Percentiles rank a stretch among this genome's conserved stretches.
Conservation (phyloP, 2,329 filamentous ascomycete species). For the Orbilia quercus region DNA sequence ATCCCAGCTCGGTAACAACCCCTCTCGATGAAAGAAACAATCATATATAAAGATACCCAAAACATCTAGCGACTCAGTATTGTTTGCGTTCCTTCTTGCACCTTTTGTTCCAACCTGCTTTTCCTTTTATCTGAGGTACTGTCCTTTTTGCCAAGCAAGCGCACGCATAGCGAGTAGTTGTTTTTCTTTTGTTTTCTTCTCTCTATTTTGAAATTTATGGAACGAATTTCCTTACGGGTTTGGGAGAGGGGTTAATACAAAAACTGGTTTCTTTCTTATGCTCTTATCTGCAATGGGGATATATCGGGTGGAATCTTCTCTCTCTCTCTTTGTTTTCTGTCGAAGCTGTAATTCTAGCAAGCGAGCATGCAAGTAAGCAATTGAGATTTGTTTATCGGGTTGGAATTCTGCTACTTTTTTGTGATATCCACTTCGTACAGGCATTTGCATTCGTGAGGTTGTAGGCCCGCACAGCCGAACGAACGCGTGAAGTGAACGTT, state of each 20-base stretch:
- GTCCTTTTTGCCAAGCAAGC: slow-evolving; percentile 28
- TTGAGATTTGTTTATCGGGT: slow-evolving; percentile 5
- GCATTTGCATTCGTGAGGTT: too few species aligned
- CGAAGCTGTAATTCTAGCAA: slow-evolving; percentile 1
- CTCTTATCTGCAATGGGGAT: neutral
- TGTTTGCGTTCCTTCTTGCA: slow-evolving; percentile 8
- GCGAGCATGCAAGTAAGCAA: neutral
- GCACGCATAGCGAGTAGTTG: slow-evolving; percentile 47
- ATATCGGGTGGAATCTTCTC: neutral
- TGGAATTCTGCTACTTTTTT: neutral
- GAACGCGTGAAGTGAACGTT: too few species aligned
- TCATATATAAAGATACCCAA: slow-evolving; percentile 40
- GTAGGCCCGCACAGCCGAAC: too few species aligned
- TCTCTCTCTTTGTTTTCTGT: neutral
- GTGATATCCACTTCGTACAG: too few species aligned
- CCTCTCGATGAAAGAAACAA: neutral
- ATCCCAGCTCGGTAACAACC: neutral
- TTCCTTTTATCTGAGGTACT: slow-evolving; percentile 11
- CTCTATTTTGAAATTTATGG: neutral
- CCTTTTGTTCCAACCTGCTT: neutral
- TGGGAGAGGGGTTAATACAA: slow-evolving; percentile 1
- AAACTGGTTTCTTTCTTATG: neutral
- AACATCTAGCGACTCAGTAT: slow-evolving; percentile 34
- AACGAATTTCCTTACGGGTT: slow-evolving; percentile 42
- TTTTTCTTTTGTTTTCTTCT: slow-evolving; percentile 4